Base-by-base conservation (phyloP, 768 basidiomycete genomes). In the Austroboletus eburneus region DNA sequence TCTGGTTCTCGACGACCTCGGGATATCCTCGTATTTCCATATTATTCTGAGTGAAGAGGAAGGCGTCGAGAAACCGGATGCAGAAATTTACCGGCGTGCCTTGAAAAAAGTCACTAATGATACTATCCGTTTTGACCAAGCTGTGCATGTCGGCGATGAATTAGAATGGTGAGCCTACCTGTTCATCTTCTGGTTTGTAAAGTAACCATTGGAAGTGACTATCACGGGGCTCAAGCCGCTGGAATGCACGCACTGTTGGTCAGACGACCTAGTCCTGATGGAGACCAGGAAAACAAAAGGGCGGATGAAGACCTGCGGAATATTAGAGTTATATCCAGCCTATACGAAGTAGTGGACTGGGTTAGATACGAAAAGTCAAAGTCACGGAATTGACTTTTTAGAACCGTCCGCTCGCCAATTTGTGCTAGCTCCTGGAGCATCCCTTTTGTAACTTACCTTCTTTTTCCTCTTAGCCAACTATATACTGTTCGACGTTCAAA, bases 61-160 rank as follows among this genome's bases (percentile, higher is more conserved):
- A 53, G 75, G 79, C 7, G 54, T 82, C 7, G 85, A 87, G 63
- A 91, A 91, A 62, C 88, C 88, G 0, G 66, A 75, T 2, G 54
- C 56, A 14, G 69, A 76, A 41, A 80, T 91, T 36, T 91, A 85
- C 63, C 50, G 58, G 29, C 71, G 72, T 4, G 72, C 75, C 5
- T 57, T 70, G 29, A 65, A 39, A 17, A 39, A 41, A n/a, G 48
- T 47, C 9, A 20, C 44, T 4, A 43, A 38, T 14, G 18, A 30
- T 18, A 9, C 32, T 12, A 14, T 25, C 4, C 39, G 30, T 33
- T 24, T 45, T 6, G 43, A 57, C 29, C 71, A 85, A 55, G 76
- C 74, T 29, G 57, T 90, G 17, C 88, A 91, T 52, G 75, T 91
- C 33, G 89, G 89, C 1, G 88, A 91, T 58, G 87, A 90, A 51